Conservation (phyloP, 1,284 basidiomycete genomes). For the Boletus mariae region DNA sequence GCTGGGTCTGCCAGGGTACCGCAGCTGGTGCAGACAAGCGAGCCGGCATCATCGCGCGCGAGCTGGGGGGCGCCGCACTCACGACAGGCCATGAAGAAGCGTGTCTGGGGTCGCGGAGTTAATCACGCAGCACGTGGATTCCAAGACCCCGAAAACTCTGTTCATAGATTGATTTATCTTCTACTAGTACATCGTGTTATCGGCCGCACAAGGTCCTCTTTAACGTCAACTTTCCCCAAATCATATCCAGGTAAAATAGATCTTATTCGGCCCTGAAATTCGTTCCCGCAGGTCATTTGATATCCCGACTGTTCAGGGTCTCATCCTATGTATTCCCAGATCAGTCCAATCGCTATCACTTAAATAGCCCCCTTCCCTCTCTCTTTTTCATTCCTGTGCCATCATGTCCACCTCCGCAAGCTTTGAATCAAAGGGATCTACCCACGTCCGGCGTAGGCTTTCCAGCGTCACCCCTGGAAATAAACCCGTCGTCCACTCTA, state of each 20-base stretch:
- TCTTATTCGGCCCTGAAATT: neutral
- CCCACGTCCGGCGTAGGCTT: constrained; percentile 61
- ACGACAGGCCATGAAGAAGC: constrained; percentile 36
- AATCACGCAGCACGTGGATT: neutral
- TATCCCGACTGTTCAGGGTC: constrained; percentile 24
- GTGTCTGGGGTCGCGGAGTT: constrained; percentile 2
- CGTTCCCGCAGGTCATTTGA: constrained; percentile 5
- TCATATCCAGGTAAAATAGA: too few relatives aligned
- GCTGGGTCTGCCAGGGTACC: constrained; percentile 62
- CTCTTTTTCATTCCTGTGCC: constrained; percentile 21
- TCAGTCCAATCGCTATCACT: constrained; percentile 5
- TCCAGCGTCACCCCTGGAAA: constrained; percentile 47
- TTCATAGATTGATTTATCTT: constrained; percentile 1
- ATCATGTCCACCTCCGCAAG: constrained; percentile 41
- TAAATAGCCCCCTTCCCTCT: constrained; percentile 24
- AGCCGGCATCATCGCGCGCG: constrained; percentile 55
- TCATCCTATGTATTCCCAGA: constrained; percentile 1
- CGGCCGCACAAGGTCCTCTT: too few relatives aligned
- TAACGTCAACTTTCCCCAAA: too few relatives aligned
- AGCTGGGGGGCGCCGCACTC: constrained; percentile 51
- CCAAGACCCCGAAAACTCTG: constrained; percentile 28
- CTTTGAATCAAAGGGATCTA: constrained; percentile 63
- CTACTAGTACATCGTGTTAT: too few relatives aligned
- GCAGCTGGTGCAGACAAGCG: constrained; percentile 59
- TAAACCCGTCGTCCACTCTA: constrained; percentile 53